Conservation (phyloP, 495 filamentous ascomycete species). For the Lasiosphaeris hirsuta region DNA sequence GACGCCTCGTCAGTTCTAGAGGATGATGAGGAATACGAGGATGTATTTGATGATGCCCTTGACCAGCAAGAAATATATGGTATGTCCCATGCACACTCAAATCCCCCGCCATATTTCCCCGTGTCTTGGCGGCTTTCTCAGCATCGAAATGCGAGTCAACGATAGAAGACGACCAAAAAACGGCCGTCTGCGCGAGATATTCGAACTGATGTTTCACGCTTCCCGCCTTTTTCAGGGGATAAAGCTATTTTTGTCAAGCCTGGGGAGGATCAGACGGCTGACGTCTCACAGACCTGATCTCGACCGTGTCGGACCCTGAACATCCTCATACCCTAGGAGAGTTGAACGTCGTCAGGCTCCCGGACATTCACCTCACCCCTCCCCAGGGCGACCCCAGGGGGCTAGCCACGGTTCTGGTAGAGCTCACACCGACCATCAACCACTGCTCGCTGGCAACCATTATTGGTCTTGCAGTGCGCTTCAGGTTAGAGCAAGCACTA, state of each 20-base stretch:
- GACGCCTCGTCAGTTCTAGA: conserved; percentile 34
- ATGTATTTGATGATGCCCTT: conserved; percentile 60
- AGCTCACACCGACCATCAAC: conserved; percentile 94
- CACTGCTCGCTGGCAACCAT: conserved; percentile 96
- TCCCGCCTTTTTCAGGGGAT: background rate
- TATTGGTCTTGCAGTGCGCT: conserved; percentile 89
- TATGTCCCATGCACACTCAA: conserved; percentile 37
- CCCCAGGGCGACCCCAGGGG: conserved; percentile 43
- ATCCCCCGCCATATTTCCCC: background rate
- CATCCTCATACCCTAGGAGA: conserved; percentile 91
- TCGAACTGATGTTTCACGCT: conserved; percentile 9
- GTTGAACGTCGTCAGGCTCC: conserved; percentile 87
- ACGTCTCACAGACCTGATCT: conserved; percentile 74
- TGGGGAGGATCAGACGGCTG: conserved; percentile 30
- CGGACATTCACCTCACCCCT: conserved; percentile 78
- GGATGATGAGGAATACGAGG: conserved; percentile 37
- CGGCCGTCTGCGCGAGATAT: background rate
- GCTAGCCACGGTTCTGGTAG: conserved; percentile 56
- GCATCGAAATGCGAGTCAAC: too few species aligned
- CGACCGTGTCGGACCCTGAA: conserved; percentile 91
- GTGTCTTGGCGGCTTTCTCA: background rate
- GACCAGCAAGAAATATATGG: conserved; percentile 97
- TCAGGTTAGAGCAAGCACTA: conserved; percentile 83
- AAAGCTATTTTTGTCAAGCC: conserved; percentile 16
- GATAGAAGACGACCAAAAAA: background rate